phyloP scores from a whole-genome alignment of 2,329 filamentous ascomycete genomes.

The Teratosphaeria pseudoeucalypti region DNA sequence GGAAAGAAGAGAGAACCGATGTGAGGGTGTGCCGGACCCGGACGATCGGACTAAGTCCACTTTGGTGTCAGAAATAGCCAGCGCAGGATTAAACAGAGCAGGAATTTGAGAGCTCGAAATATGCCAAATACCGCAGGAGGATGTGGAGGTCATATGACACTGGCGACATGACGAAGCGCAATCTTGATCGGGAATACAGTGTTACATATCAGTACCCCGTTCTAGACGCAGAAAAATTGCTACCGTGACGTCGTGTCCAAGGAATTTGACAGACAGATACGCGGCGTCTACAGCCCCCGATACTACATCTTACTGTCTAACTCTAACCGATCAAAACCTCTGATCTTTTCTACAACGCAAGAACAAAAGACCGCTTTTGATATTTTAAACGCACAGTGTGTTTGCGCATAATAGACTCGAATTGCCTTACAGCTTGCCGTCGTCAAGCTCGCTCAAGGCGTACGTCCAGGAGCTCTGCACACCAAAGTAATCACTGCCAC shows the following conservation, averaged over 20 bases:
- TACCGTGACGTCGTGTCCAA: too few relatives aligned
- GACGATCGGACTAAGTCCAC: background rate
- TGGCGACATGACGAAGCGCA: background rate
- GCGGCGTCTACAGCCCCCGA: too few relatives aligned
- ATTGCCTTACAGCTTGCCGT: conserved; percentile 1
- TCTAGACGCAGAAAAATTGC: too few relatives aligned
- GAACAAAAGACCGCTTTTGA: too few relatives aligned
- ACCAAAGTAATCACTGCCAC: conserved; percentile 12
- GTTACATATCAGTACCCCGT: too few relatives aligned
- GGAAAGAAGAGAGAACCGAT: background rate
- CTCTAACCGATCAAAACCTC: too few relatives aligned
- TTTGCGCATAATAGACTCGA: background rate
- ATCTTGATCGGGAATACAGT: background rate
- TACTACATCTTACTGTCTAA: too few relatives aligned
- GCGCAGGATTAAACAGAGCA: background rate
- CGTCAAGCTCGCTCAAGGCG: conserved; percentile 5
- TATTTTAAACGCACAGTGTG: too few relatives aligned
- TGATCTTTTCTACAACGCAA: too few relatives aligned
- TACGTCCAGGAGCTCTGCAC: conserved; percentile 16
- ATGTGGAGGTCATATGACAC: background rate
- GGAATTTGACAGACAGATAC: too few relatives aligned
- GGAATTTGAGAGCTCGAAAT: background rate
- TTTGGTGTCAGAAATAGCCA: background rate
- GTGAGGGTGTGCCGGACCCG: background rate
- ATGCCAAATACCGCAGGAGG: background rate